Conservation (phyloP, 257 asterid species). For the Cordia subcordata region DNA sequence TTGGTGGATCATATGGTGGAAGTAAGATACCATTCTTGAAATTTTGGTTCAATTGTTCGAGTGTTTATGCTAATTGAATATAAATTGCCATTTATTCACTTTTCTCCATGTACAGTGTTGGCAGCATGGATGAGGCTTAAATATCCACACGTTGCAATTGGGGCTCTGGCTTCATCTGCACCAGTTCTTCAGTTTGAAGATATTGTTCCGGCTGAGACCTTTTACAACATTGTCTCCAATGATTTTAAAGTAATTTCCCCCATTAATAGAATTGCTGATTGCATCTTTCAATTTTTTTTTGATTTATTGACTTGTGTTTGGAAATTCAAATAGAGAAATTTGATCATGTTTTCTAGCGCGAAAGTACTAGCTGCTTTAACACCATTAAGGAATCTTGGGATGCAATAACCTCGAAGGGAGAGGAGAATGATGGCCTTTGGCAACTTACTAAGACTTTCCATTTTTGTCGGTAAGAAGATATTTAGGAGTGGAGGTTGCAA, state of each 20-base stretch:
- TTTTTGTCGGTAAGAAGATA: constrained; percentile 55
- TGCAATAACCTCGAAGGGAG: constrained; percentile 51
- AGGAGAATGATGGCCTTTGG: constrained; percentile 54
- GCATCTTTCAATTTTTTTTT: not conserved
- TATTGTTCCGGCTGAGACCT: constrained; percentile 70
- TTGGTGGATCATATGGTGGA: constrained; percentile 99
- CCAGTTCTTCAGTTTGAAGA: constrained; percentile 93
- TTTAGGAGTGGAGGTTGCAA: not conserved
- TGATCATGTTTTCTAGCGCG: constrained; percentile 43
- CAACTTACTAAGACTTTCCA: constrained; percentile 55
- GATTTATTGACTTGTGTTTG: constrained; percentile 7
- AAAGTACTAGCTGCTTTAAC: constrained; percentile 71
- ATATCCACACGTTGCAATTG: constrained; percentile 91
- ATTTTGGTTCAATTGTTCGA: not conserved
- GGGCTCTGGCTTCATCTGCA: constrained; percentile 93
- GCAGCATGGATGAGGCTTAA: constrained; percentile 98
- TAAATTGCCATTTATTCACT: not conserved
- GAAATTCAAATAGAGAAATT: constrained; percentile 8
- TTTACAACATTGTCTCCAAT: constrained; percentile 77
- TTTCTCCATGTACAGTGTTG: constrained; percentile 53
- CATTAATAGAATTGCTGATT: not conserved
- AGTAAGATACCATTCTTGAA: constrained; percentile 39
- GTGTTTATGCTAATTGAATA: not conserved
- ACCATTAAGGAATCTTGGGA: constrained; percentile 82
- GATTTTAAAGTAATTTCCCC: constrained; percentile 59